These are phyloP conservation scores for Conticribra weissflogii DNA, from an alignment of 108 stramenopile genomes.

Conservation along the genomic window DNA sequence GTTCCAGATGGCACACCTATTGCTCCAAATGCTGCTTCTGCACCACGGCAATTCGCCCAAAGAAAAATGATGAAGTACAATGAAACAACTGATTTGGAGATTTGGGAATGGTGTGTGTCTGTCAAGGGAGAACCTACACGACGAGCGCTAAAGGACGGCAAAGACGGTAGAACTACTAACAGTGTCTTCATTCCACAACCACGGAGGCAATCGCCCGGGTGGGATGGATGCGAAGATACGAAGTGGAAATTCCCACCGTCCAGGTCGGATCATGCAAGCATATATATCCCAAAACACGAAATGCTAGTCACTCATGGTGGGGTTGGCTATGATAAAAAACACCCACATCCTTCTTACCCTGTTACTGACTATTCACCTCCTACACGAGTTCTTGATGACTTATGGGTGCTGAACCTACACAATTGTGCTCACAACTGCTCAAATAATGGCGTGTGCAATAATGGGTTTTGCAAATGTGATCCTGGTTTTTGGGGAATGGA, in stretches of 20 bases:
- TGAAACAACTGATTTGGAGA: slow-evolving; percentile 36
- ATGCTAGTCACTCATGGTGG: slow-evolving; percentile 80
- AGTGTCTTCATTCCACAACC: slow-evolving; percentile 71
- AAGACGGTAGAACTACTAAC: slow-evolving; percentile 50
- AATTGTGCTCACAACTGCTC: slow-evolving; percentile 76
- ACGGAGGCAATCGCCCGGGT: slow-evolving; percentile 71
- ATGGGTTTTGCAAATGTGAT: slow-evolving; percentile 79
- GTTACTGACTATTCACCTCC: slow-evolving; percentile 17
- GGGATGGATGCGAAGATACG: slow-evolving; percentile 87
- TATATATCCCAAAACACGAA: slow-evolving; percentile 44
- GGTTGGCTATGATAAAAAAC: slow-evolving; percentile 45
- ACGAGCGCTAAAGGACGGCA: slow-evolving; percentile 30
- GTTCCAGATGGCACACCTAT: slow-evolving; percentile 63
- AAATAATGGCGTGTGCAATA: slow-evolving; percentile 72
- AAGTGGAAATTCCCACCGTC: slow-evolving; percentile 68
- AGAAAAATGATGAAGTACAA: slow-evolving; percentile 25
- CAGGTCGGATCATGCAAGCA: slow-evolving; percentile 57
- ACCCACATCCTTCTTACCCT: slow-evolving; percentile 21
- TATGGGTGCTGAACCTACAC: slow-evolving; percentile 72
- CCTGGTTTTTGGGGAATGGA: slow-evolving; percentile 83
- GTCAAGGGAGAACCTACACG: slow-evolving; percentile 69
- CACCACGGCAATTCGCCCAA: slow-evolving; percentile 66
- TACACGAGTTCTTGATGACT: slow-evolving; percentile 58
- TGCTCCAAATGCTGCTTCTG: slow-evolving; percentile 72
- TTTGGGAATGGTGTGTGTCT: slow-evolving; percentile 76